Evolutionary conservation across 345 rosid species (phyloP).

Genomic region (Ailanthus altissimus): DNA sequence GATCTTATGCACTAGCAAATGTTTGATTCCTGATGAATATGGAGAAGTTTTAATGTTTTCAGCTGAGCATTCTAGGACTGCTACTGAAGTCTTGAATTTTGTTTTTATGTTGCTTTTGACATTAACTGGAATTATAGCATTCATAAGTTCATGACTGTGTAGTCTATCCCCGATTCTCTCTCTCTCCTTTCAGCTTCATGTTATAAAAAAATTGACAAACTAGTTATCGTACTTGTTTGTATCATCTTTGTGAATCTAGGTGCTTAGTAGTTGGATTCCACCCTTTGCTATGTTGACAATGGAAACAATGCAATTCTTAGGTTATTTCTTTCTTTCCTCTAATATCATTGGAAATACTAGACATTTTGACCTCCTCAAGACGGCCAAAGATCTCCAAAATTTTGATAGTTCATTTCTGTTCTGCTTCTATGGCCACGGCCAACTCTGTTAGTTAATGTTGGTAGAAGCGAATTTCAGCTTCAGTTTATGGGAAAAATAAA

Average conservation of each 20-base stretch:
- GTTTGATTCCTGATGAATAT: background rate
- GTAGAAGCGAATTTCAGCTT: too few relatives aligned
- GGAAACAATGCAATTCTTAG: too few relatives aligned
- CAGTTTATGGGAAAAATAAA: too few relatives aligned
- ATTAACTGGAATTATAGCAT: background rate
- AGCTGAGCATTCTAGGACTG: background rate
- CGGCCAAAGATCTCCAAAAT: too few relatives aligned
- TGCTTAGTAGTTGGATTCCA: conserved; percentile 61
- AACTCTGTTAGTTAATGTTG: too few relatives aligned
- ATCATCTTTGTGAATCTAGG: conserved; percentile 43
- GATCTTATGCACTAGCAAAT: background rate
- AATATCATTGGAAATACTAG: too few relatives aligned
- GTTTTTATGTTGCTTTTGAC: conserved; percentile 9
- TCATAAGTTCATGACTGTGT: background rate
- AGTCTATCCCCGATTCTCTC: background rate
- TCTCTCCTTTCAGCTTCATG: background rate
- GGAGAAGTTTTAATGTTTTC: background rate
- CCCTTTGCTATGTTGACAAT: too few relatives aligned
- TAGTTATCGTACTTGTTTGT: background rate
- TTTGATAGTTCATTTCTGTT: too few relatives aligned
- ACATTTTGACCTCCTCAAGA: too few relatives aligned
- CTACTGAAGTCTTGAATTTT: background rate
- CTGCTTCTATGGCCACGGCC: too few relatives aligned
- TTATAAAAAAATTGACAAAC: background rate
- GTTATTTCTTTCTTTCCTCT: too few relatives aligned